Percentiles rank a stretch among this genome's conserved stretches.
phyloP scores from a whole-genome alignment of 2,329 filamentous ascomycete genomes.

The Hypoxylon sp. region DNA sequence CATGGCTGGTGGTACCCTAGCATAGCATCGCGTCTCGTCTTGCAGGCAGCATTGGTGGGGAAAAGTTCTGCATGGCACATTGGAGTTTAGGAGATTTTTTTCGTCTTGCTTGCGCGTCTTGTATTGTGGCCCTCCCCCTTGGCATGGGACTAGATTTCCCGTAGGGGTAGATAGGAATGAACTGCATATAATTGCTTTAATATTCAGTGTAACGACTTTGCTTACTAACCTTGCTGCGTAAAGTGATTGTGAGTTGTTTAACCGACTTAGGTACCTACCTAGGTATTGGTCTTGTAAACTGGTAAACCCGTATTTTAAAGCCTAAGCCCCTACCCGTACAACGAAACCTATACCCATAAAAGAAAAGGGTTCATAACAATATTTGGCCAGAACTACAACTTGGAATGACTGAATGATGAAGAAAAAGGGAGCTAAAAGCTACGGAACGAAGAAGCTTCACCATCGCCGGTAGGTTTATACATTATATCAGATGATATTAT shows the following conservation, averaged over 20 bases:
- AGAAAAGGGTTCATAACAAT: too few species aligned
- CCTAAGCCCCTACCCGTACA: too few species aligned
- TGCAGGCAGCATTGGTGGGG: conserved; percentile 26
- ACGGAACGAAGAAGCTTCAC: too few species aligned
- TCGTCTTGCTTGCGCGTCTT: conserved; percentile 1
- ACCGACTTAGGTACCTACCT: not conserved
- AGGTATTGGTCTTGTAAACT: not conserved
- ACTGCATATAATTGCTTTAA: not conserved
- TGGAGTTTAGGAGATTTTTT: conserved; percentile 30
- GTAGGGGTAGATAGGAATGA: not conserved
- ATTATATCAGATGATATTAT: too few species aligned
- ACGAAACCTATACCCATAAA: too few species aligned
- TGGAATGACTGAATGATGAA: too few species aligned
- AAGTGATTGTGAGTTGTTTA: not conserved
- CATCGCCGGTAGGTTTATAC: too few species aligned
- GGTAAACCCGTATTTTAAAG: not conserved
- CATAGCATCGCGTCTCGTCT: conserved; percentile 34
- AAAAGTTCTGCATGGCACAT: conserved; percentile 24
- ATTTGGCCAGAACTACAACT: too few species aligned
- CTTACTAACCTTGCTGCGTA: not conserved
- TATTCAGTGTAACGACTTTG: not conserved
- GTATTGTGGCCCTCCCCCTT: not conserved
- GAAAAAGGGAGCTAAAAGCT: too few species aligned
- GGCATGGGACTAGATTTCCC: not conserved
- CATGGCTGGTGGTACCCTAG: conserved; percentile 10